Evolutionary conservation across 306 rosid species (phyloP).

Genomic region (Acmispon strigosus): DNA sequence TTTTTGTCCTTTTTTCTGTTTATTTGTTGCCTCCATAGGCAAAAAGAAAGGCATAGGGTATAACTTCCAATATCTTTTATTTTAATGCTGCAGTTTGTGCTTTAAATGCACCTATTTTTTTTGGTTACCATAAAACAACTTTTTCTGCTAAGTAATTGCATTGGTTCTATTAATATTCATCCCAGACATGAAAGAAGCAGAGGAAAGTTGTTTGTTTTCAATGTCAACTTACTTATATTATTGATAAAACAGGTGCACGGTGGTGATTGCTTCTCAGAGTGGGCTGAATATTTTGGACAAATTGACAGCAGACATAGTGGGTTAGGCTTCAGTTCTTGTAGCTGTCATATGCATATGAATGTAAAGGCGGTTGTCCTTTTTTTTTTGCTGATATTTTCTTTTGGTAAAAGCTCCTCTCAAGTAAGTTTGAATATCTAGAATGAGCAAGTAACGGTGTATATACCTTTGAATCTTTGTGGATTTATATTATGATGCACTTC

Average conservation of each 20-base stretch:
- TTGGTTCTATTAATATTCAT: background rate
- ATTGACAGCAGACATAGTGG: slow-evolving; percentile 30
- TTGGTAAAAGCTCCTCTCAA: background rate
- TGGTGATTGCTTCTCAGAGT: slow-evolving; percentile 38
- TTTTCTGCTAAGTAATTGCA: background rate
- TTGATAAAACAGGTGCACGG: slow-evolving; percentile 31
- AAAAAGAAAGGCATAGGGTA: too few species aligned
- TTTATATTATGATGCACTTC: too few species aligned
- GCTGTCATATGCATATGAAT: background rate
- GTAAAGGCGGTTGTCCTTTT: background rate
- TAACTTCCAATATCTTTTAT: too few species aligned
- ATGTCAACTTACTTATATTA: background rate
- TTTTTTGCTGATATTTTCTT: background rate
- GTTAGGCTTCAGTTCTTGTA: slow-evolving; percentile 17
- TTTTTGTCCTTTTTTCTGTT: too few species aligned
- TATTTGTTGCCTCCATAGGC: too few species aligned
- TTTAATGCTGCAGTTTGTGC: background rate
- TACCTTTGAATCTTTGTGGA: too few species aligned
- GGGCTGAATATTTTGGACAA: slow-evolving; percentile 35
- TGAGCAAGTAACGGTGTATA: too few species aligned
- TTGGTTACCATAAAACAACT: background rate
- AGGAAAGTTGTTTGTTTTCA: background rate
- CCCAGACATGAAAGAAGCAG: background rate
- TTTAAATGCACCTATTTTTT: background rate
- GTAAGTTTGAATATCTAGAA: background rate